Percentiles rank a stretch among this genome's conserved stretches.
phyloP scores from a whole-genome alignment of 148 eudicot genomes.

The Vaccinium corymbosum region DNA sequence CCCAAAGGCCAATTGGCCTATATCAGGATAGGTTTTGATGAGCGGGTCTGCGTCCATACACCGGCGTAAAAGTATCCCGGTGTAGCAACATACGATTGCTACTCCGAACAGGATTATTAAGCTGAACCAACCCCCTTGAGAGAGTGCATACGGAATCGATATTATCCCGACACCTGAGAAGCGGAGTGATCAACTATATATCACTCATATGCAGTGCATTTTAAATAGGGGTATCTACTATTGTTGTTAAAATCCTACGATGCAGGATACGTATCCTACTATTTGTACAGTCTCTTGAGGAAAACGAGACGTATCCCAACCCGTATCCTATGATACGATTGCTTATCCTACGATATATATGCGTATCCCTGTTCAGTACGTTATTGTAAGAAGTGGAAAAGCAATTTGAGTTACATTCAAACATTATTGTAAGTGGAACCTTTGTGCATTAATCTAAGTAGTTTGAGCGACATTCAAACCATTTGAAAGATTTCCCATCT shows the following conservation, averaged over 20 bases:
- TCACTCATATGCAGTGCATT: not conserved
- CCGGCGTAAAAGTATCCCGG: constrained; percentile 32
- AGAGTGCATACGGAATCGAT: constrained; percentile 46
- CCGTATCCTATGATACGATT: no score
- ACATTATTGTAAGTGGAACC: no score
- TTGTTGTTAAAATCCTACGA: not conserved
- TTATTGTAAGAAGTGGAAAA: no score
- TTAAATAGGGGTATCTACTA: not conserved
- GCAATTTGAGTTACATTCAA: no score
- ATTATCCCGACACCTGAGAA: constrained; percentile 42
- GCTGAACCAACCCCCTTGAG: constrained; percentile 46
- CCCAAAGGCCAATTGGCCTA: constrained; percentile 42
- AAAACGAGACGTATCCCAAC: no score
- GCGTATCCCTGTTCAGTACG: no score
- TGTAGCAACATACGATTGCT: constrained; percentile 38
- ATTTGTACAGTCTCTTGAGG: no score
- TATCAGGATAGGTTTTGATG: constrained; percentile 39
- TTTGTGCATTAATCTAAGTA: no score
- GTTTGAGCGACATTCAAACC: no score
- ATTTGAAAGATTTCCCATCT: no score
- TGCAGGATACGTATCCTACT: no score
- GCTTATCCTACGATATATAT: no score
- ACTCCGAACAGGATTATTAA: constrained; percentile 24
- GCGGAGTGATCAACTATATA: not conserved
- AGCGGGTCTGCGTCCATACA: constrained; percentile 35